Evolutionary conservation across 305 asterid species (phyloP).

Genomic region (Solanum hybrid): DNA sequence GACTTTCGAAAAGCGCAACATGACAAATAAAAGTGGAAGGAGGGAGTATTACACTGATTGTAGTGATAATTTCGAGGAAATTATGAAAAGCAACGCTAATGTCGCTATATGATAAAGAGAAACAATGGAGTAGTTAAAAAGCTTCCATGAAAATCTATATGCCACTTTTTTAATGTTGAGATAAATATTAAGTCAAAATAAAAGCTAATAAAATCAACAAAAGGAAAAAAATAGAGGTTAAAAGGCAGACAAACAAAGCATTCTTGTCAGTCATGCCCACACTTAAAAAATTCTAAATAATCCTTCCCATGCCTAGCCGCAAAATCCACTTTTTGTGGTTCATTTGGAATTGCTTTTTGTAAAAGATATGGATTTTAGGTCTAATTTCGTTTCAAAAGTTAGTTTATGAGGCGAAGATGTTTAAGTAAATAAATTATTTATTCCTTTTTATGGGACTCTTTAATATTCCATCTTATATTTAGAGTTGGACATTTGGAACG

Average conservation of each 20-base stretch:
- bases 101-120: neutral
- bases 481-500: accelerated
- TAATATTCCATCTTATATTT: accelerated
- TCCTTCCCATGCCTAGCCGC: neutral
- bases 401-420: neutral
- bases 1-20: too few relatives aligned
- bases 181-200: neutral
- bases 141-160: neutral
- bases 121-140: neutral
- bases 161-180: neutral
- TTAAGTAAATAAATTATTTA: neutral
- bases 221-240: neutral
- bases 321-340: neutral
- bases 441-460: neutral
- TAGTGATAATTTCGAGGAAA: neutral
- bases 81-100: neutral
- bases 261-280: neutral
- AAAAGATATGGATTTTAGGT: neutral
- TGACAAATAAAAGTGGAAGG: too few relatives aligned
- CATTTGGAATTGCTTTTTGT: neutral
- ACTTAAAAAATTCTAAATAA: neutral
- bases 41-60: too few relatives aligned
- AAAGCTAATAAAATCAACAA: neutral
- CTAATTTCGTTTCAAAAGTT: neutral
- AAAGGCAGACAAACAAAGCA: neutral